Evolutionary conservation across 1,284 basidiomycete genomes (phyloP).

Genomic region (Fistulinella cinereoalba): DNA sequence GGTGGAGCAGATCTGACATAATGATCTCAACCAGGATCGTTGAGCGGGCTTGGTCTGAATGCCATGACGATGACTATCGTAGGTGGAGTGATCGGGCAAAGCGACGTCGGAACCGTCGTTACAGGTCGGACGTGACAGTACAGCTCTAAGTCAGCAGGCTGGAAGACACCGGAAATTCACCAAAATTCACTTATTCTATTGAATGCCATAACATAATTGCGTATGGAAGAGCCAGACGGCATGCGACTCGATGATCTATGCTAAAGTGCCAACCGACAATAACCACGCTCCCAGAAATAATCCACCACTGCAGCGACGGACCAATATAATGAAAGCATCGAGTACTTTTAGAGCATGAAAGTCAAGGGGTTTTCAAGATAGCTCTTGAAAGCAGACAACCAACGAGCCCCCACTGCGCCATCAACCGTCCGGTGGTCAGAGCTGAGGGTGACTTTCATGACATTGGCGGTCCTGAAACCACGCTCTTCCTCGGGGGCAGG

Average conservation of each 20-base stretch:
- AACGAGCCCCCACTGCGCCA: conserved; percentile 87
- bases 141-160: too few species aligned
- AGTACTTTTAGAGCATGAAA: conserved; percentile 73
- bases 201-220: conserved; percentile 22
- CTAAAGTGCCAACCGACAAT: conserved; percentile 13
- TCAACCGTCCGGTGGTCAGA: conserved; percentile 96
- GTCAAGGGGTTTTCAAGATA: conserved; percentile 96
- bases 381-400: conserved; percentile 93
- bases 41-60: conserved; percentile 25
- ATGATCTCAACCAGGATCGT: conserved; percentile 35
- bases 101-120: too few species aligned
- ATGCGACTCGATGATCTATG: conserved; percentile 25
- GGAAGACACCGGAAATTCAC: too few species aligned
- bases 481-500: conserved; percentile 87
- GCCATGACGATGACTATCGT: conserved; percentile 18
- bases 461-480: conserved; percentile 87
- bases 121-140: too few species aligned
- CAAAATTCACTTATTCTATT: background rate
- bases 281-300: conserved; percentile 3
- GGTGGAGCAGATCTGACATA: conserved; percentile 4
- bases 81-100: too few species aligned
- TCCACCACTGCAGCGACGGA: background rate
- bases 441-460: conserved; percentile 97
- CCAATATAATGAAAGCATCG: conserved; percentile 1
- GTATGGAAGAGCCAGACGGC: conserved; percentile 10